Base-by-base conservation (phyloP, 2,329 filamentous ascomycete species). In the Stagonosporopsis tanaceti region DNA sequence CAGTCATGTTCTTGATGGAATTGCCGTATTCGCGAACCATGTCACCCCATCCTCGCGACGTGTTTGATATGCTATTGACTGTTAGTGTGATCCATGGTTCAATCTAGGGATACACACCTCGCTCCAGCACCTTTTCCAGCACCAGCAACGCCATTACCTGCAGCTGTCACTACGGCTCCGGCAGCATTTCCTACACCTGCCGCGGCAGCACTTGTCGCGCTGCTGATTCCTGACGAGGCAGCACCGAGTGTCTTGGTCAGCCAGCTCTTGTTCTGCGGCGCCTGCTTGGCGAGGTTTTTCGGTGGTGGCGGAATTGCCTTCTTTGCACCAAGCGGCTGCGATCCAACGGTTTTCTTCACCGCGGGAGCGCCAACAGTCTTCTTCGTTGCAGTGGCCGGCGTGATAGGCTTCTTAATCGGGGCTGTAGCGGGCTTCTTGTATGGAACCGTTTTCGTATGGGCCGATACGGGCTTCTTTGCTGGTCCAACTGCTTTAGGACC, bases 1-100 rank as follows among this genome's bases (percentile, higher is more conserved):
- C 78, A 1, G 80, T 77, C 5, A 72, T 67, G 62, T 82, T 80
- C 61, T 83, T 83, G 68, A 83, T 78, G 30, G 76, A 75, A 66
- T 83, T 82, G 25, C 81, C 81, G 57, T 82, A 82, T 38, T 78
- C 79, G 39, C 80, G 77, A 3, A 82, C 77, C 42, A 77, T 73
- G 64, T 82, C 79, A 51, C 79, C 80, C 80, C 79, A 82, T 44
- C 69, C 67, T 39, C 79, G 76, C 2, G 79, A 78, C 3, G 78
- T 76, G 55, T 78, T 76, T 44, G 80, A 68, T 40, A 83, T 77
- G 37, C 79, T 80, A 58, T 32, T 1, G 25, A 34, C 1, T 45
- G 41, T 59, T 27, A 59, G 47, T 14, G 32, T 4, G 5, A 3
- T 32, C 14, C 2, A 17, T 9, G n/a, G 11, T 12, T 28, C 14